Evolutionary conservation across 2,329 filamentous ascomycete genomes (phyloP).

Genomic region (Polychaeton citri): DNA sequence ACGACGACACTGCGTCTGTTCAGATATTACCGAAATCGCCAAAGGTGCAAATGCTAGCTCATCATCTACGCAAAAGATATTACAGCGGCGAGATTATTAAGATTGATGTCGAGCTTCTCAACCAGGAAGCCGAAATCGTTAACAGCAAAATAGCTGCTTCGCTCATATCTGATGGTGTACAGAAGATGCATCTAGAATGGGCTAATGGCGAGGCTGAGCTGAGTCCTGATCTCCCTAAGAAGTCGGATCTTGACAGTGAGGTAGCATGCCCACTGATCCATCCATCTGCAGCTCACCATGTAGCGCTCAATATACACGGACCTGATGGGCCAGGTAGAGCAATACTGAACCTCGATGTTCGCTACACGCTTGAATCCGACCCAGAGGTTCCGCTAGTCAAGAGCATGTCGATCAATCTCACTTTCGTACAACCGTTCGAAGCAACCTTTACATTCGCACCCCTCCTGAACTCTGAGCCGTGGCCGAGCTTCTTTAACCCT

Average conservation of each 20-base stretch:
- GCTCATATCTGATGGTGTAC: not conserved
- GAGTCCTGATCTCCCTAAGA: not conserved
- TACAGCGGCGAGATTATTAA: conserved; percentile 71
- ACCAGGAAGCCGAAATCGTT: conserved; percentile 71
- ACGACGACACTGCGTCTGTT: conserved; percentile 42
- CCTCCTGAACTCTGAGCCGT: conserved; percentile 60
- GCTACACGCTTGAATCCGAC: conserved; percentile 70
- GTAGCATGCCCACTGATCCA: not conserved
- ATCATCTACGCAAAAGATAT: conserved; percentile 54
- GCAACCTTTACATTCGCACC: conserved; percentile 81
- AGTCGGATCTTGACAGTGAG: not conserved
- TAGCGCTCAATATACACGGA: conserved; percentile 19
- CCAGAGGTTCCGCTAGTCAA: conserved; percentile 70
- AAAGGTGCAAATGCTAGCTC: conserved; percentile 65
- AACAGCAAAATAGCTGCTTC: conserved; percentile 19
- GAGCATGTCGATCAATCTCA: conserved; percentile 52
- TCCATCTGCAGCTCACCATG: not conserved
- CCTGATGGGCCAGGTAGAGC: conserved; percentile 40
- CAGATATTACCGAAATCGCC: conserved; percentile 78
- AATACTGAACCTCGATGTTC: conserved; percentile 57
- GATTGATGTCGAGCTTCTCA: conserved; percentile 57
- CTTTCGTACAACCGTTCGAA: conserved; percentile 74
- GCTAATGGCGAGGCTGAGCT: conserved; percentile 4
- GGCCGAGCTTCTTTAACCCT: conserved; percentile 73
- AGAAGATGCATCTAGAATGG: conserved; percentile 1